phyloP scores from a whole-genome alignment of 306 rosid genomes.

The Spatholobus suberectus region DNA sequence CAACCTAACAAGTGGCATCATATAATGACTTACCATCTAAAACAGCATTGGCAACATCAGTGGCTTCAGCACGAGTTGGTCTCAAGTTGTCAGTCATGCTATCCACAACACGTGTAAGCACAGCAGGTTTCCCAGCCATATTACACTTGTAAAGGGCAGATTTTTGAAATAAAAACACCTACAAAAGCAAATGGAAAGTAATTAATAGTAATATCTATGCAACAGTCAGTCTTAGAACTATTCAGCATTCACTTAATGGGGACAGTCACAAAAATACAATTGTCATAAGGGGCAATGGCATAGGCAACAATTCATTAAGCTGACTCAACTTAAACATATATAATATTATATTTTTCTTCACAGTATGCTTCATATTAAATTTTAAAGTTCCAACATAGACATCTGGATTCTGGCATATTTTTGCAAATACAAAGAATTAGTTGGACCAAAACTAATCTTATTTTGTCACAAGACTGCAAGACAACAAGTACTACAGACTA shows the following conservation, averaged over 20 bases:
- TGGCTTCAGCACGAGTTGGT: conserved; percentile 99
- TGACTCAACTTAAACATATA: conserved; percentile 17
- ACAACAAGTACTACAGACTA: conserved; percentile 19
- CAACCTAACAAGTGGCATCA: conserved; percentile 28
- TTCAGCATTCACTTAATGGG: neutral
- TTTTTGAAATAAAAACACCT: conserved; percentile 97
- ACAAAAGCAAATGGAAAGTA: conserved; percentile 36
- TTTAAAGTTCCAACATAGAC: neutral
- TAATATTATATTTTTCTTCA: neutral
- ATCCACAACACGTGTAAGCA: conserved; percentile 97
- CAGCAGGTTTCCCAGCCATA: conserved; percentile 99
- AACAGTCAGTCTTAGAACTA: conserved; percentile 6
- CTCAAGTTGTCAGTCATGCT: conserved; percentile 98
- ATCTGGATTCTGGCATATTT: conserved; percentile 1
- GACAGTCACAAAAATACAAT: neutral
- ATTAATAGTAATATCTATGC: conserved; percentile 32
- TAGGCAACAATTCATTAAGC: neutral
- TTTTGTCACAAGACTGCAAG: neutral
- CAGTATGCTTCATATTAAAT: neutral
- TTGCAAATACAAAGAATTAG: neutral
- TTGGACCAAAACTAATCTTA: conserved; percentile 6
- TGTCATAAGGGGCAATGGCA: neutral
- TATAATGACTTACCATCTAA: conserved; percentile 77
- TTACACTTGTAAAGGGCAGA: conserved; percentile 96
- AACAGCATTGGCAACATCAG: conserved; percentile 99